Percentiles rank a stretch among this genome's conserved stretches.
Evolutionary conservation across 148 eudicot genomes (phyloP).

Genomic region (Oxyria digyna): DNA sequence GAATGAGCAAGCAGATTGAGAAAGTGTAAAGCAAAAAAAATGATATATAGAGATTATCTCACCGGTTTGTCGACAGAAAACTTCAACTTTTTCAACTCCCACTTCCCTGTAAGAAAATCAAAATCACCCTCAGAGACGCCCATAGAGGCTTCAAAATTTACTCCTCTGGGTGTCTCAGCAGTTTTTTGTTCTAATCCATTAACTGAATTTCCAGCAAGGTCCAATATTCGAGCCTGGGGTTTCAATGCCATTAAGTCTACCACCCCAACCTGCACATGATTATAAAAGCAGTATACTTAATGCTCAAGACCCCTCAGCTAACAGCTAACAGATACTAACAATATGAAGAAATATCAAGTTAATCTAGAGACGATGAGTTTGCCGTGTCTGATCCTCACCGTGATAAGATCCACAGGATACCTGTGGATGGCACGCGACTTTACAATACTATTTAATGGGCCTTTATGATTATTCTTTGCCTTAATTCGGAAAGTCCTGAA

Average conservation of each 20-base stretch:
- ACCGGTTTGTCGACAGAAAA: conserved; percentile 87
- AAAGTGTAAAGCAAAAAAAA: not conserved
- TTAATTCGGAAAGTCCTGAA: conserved; percentile 49
- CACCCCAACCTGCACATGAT: conserved; percentile 53
- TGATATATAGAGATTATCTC: conserved; percentile 8
- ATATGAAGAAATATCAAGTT: not conserved
- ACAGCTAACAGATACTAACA: not conserved
- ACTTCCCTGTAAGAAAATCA: conserved; percentile 31
- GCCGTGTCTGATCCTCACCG: conserved; percentile 29
- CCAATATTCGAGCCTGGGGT: conserved; percentile 35
- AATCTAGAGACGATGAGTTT: not conserved
- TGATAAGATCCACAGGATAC: conserved; percentile 65
- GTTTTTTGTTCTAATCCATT: conserved; percentile 22
- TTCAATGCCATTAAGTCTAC: conserved; percentile 72
- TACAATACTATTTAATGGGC: conserved; percentile 16
- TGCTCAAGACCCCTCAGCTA: not conserved
- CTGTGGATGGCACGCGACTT: conserved; percentile 25
- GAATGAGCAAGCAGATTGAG: not conserved
- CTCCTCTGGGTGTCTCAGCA: conserved; percentile 43
- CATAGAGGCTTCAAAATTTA: conserved; percentile 58
- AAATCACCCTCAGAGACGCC: conserved; percentile 42
- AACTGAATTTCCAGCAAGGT: conserved; percentile 21
- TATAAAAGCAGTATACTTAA: not conserved
- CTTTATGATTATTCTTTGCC: conserved; percentile 56
- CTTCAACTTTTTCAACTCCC: conserved; percentile 63